Conservation (phyloP, 768 basidiomycete species). For the Auriculariales sp. region DNA sequence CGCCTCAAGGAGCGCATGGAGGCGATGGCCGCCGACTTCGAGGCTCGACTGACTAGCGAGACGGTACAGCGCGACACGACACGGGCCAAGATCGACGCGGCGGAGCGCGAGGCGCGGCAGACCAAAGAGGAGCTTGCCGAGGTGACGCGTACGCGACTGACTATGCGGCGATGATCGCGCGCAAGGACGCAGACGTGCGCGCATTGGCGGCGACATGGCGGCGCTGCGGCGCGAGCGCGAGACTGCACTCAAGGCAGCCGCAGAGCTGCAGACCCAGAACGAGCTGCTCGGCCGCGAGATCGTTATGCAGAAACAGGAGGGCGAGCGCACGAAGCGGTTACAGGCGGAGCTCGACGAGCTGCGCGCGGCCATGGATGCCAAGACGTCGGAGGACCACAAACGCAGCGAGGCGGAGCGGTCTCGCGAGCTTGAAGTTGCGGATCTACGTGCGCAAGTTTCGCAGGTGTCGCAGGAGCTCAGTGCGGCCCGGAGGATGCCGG, state of each 20-base stretch:
- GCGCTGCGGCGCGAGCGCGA: slow-evolving; percentile 39
- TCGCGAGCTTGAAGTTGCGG: slow-evolving; percentile 69
- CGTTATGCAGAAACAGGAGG: slow-evolving; percentile 40
- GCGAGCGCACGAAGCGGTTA: slow-evolving; percentile 41
- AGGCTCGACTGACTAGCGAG: slow-evolving; percentile 55
- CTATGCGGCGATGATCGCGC: slow-evolving; percentile 57
- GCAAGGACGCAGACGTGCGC: slow-evolving; percentile 57
- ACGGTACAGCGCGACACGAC: too few species aligned
- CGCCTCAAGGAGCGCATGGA: slow-evolving; percentile 69
- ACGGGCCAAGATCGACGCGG: slow-evolving; percentile 28
- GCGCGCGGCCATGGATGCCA: slow-evolving; percentile 68
- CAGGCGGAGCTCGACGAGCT: slow-evolving; percentile 79
- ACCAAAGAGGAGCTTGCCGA: slow-evolving; percentile 66
- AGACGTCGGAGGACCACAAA: slow-evolving; percentile 73
- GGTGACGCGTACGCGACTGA: slow-evolving; percentile 65
- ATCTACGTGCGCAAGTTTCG: slow-evolving; percentile 48
- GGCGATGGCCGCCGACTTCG: slow-evolving; percentile 44
- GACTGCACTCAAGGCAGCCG: slow-evolving; percentile 38
- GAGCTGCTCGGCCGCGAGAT: slow-evolving; percentile 53
- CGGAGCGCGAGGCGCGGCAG: slow-evolving; percentile 29
- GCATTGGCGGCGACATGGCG: slow-evolving; percentile 38
- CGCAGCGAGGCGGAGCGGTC: slow-evolving; percentile 74
- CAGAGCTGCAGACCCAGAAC: slow-evolving; percentile 49
- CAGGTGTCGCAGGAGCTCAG: slow-evolving; percentile 53
- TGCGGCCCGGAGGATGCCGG: slow-evolving; percentile 43